phyloP scores from a whole-genome alignment of 192 early-diverging fungal genomes.

The Geosiphon pyriformis region DNA sequence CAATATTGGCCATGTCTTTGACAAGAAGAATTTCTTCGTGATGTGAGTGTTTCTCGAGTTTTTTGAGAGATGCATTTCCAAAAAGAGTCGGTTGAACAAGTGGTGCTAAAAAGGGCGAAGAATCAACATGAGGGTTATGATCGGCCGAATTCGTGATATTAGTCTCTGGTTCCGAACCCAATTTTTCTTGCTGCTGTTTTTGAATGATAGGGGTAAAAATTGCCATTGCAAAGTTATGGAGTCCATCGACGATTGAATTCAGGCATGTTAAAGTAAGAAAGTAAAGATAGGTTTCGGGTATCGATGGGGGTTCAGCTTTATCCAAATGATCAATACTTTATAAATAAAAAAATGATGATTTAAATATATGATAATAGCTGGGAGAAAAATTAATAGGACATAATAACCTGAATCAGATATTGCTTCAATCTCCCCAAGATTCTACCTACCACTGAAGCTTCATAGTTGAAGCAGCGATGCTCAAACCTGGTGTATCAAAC shows the following conservation, averaged over 20 bases:
- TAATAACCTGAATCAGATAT: too few relatives aligned
- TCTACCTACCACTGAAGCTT: constrained; percentile 63
- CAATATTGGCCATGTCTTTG: constrained; percentile 69
- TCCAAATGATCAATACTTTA: constrained; percentile 85
- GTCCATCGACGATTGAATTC: constrained; percentile 61
- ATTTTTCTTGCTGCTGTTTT: constrained; percentile 25
- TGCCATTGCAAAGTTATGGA: constrained; percentile 62
- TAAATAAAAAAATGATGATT: too few relatives aligned
- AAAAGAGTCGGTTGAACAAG: constrained; percentile 27
- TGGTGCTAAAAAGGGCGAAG: background rate
- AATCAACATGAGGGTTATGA: background rate
- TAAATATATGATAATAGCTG: too few relatives aligned
- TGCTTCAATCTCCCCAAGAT: too few relatives aligned
- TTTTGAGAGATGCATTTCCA: constrained; percentile 27
- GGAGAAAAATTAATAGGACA: too few relatives aligned
- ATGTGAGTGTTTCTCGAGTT: constrained; percentile 18
- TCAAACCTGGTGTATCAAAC: constrained; percentile 38
- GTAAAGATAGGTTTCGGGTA: constrained; percentile 87
- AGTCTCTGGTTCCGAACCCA: background rate
- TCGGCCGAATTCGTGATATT: constrained; percentile 1
- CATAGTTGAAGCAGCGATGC: constrained; percentile 47
- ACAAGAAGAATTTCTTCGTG: constrained; percentile 52
- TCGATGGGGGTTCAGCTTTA: constrained; percentile 80
- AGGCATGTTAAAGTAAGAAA: constrained; percentile 72
- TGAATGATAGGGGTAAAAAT: constrained; percentile 41